A percentile compares a stretch with the other conserved stretches of the same genome.
phyloP scores from a whole-genome alignment of 768 basidiomycete species.

The Gautieria morchelliformis region DNA sequence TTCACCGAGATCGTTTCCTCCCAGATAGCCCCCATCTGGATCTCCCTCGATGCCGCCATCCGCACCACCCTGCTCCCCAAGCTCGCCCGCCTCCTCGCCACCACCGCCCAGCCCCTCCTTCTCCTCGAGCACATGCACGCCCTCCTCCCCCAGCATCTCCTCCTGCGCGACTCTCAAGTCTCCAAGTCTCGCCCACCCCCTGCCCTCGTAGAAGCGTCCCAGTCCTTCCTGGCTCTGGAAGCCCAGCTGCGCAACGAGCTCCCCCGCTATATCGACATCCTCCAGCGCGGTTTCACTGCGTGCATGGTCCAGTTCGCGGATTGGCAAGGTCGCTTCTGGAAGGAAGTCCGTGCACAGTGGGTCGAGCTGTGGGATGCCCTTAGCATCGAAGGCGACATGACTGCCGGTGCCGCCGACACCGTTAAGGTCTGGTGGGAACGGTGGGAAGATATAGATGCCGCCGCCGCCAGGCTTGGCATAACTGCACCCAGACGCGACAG shows the following conservation, averaged over 20 bases:
- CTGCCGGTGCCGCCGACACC: slow-evolving; percentile 60
- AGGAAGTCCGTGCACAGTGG: slow-evolving; percentile 56
- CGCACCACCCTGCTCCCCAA: slow-evolving; percentile 46
- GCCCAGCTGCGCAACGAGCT: slow-evolving; percentile 65
- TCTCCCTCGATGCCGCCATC: slow-evolving; percentile 44
- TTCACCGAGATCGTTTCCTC: slow-evolving; percentile 51
- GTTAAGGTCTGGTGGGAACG: slow-evolving; percentile 59
- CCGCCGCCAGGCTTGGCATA: slow-evolving; percentile 29
- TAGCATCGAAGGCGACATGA: slow-evolving; percentile 48
- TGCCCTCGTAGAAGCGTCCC: slow-evolving; percentile 60
- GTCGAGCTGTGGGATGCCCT: slow-evolving; percentile 78
- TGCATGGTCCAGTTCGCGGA: slow-evolving; percentile 42
- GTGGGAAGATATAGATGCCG: slow-evolving; percentile 56
- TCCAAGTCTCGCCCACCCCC: slow-evolving; percentile 60
- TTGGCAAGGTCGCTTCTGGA: slow-evolving; percentile 54
- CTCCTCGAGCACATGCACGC: slow-evolving; percentile 64
- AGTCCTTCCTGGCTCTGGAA: slow-evolving; percentile 67
- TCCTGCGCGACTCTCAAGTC: slow-evolving; percentile 57
- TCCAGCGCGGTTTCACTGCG: slow-evolving; percentile 50
- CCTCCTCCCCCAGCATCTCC: slow-evolving; percentile 63
- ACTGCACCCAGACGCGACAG: slow-evolving; percentile 4
- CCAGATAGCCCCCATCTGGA: slow-evolving; percentile 42
- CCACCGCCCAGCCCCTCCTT: slow-evolving; percentile 52
- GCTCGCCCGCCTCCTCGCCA: slow-evolving; percentile 46
- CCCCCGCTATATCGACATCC: slow-evolving; percentile 47